Percentiles rank a stretch among this genome's conserved stretches.
phyloP scores from a whole-genome alignment of 2,329 filamentous ascomycete species.

The Aureobasidium subglaciale region DNA sequence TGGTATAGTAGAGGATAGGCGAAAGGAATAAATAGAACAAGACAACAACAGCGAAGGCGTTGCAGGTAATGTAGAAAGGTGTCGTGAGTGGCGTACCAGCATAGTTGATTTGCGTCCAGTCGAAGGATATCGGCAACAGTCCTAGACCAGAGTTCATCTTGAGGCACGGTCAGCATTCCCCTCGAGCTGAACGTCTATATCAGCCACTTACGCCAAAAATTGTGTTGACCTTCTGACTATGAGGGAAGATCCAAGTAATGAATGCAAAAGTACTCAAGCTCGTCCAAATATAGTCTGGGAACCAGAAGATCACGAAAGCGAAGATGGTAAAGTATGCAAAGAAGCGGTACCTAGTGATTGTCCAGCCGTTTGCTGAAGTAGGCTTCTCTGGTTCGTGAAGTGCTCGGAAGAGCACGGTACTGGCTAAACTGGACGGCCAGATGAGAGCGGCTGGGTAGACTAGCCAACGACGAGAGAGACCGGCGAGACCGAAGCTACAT shows the following conservation, averaged over 20 bases:
- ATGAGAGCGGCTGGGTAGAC: slow-evolving; percentile 83
- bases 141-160: background rate
- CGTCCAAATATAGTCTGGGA: background rate
- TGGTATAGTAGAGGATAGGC: background rate
- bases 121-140: background rate
- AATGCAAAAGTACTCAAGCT: background rate
- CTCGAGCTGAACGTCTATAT: no score
- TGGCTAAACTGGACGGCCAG: slow-evolving; percentile 81
- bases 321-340: background rate
- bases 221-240: background rate
- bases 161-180: no score
- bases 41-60: background rate
- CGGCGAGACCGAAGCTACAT: slow-evolving; percentile 80
- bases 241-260: background rate
- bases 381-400: background rate
- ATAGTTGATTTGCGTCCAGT: background rate
- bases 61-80: background rate
- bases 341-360: background rate
- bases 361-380: background rate
- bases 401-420: slow-evolving; percentile 48
- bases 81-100: background rate
- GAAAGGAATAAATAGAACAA: background rate
- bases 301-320: background rate
- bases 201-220: background rate
- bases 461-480: slow-evolving; percentile 69